phyloP scores from a whole-genome alignment of 2,329 filamentous ascomycete genomes.

The Fusarium duplospermum region DNA sequence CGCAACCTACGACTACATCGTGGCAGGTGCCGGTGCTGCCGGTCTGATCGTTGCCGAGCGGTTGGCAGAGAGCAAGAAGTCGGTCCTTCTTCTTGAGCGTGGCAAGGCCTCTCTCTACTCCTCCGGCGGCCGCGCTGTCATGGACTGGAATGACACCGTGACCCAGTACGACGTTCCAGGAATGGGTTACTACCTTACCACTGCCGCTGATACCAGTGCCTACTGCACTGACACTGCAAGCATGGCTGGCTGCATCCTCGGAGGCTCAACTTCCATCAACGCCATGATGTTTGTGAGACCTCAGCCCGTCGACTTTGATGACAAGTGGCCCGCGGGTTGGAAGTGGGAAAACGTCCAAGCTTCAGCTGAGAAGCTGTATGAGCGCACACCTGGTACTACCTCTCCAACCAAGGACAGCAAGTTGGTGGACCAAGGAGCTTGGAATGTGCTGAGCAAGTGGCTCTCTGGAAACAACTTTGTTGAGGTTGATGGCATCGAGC shows the following conservation, averaged over 20 bases:
- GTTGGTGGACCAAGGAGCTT: constrained; percentile 75
- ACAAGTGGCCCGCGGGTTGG: constrained; percentile 79
- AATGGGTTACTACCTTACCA: constrained; percentile 78
- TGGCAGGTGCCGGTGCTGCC: constrained; percentile 71
- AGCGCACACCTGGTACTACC: constrained; percentile 76
- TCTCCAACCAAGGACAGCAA: constrained; percentile 74
- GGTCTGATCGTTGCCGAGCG: constrained; percentile 70
- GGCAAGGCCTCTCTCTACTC: constrained; percentile 69
- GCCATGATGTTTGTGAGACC: constrained; percentile 77
- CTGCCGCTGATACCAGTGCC: constrained; percentile 70
- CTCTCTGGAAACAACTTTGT: constrained; percentile 72
- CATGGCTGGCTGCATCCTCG: constrained; percentile 78
- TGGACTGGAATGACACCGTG: constrained; percentile 72
- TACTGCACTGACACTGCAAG: constrained; percentile 75
- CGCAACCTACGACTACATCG: constrained; percentile 69
- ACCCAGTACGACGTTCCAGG: constrained; percentile 79
- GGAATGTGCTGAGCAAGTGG: constrained; percentile 69
- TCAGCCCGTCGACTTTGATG: constrained; percentile 74
- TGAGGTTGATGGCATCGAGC: constrained; percentile 68
- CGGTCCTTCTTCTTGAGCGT: constrained; percentile 70
- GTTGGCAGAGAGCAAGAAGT: constrained; percentile 70
- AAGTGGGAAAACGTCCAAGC: constrained; percentile 65
- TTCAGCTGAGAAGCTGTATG: constrained; percentile 72
- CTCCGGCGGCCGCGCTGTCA: constrained; percentile 71
- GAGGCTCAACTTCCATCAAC: constrained; percentile 75